Base-by-base conservation (phyloP, 805 yeast genomes). In the Blastobotrys chiropterorum region DNA sequence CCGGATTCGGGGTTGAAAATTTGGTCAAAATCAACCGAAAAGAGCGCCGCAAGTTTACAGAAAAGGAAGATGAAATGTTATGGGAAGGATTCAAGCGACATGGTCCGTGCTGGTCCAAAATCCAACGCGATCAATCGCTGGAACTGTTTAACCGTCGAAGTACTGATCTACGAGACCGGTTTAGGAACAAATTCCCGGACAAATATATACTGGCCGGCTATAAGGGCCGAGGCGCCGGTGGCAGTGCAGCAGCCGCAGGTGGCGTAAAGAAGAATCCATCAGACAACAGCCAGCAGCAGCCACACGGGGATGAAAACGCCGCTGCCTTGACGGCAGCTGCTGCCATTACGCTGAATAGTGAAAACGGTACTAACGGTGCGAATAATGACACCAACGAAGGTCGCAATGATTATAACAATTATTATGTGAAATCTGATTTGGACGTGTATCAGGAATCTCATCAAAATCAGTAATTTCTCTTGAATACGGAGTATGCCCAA, bases 51-150 rank as follows among this genome's bases (percentile, higher is more conserved):
- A 67, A 69, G 26, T 72, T 72, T 57, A 68, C 73, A 2, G 62
- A 68, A 4, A 74, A 70, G 34, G 77, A 72, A 55, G 77, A 72
- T 54, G 71, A 62, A 46, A 65, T 74, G 2, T 59, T 72, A 46
- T 60, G 72, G 34, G 68, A 69, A 56, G 77, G 77, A 6, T 73
- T 72, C 55, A 51, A 65, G 51, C 58, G 65, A 58, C 74, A 72
- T 55, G 77, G 77, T 16, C 73, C 76, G 2, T 71, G 74, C 2
- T 72, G 77, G 77, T 65, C 72, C 52, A 72, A 72, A 58, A 72
- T 72, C 52, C 76, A 72, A 58, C 67, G 72, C 16, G 77, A 72
- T 56, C 65, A 65, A 42, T 55, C 59, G 15, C 60, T 72, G 45
- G 66, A 66, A 13, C 62, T 73, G 38, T 58, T 59, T 47, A 71